Conservation (phyloP, 306 rosid species). For the Pterocarpus macrocarpus region DNA sequence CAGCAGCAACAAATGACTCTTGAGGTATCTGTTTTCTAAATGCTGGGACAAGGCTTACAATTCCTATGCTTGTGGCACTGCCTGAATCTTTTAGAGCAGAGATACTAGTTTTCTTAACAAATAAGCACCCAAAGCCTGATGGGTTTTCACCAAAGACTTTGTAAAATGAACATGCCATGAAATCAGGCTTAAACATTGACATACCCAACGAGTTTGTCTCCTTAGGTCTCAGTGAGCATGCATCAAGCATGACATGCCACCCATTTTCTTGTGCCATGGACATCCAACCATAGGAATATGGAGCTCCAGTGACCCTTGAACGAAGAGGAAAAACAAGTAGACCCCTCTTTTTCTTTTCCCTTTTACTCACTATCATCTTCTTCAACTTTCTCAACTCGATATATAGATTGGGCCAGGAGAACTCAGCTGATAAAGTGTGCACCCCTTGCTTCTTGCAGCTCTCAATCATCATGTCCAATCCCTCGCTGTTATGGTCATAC, state of each 20-base stretch:
- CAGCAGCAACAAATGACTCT: neutral
- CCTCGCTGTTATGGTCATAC: constrained; percentile 75
- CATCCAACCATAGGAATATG: constrained; percentile 87
- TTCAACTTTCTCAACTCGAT: constrained; percentile 57
- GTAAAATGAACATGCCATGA: constrained; percentile 77
- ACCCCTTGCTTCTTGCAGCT: constrained; percentile 74
- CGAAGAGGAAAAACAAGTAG: constrained; percentile 86
- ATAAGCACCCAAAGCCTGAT: constrained; percentile 85
- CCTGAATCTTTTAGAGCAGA: constrained; percentile 57
- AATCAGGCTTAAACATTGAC: constrained; percentile 84
- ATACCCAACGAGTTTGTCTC: constrained; percentile 84
- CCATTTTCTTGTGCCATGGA: constrained; percentile 82
- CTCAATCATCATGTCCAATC: constrained; percentile 68
- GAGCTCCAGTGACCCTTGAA: constrained; percentile 77
- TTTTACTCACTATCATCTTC: constrained; percentile 54
- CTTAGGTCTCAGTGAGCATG: constrained; percentile 78
- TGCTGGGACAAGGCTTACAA: constrained; percentile 67
- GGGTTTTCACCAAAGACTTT: constrained; percentile 82
- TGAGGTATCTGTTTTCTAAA: constrained; percentile 33
- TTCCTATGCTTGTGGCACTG: constrained; percentile 61
- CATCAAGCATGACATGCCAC: constrained; percentile 83
- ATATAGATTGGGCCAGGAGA: constrained; percentile 67
- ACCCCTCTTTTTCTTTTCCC: constrained; percentile 57
- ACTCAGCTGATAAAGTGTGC: constrained; percentile 63
- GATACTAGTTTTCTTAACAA: constrained; percentile 74